phyloP scores from a whole-genome alignment of 306 rosid species.

The Hippophae gyantsensis region DNA sequence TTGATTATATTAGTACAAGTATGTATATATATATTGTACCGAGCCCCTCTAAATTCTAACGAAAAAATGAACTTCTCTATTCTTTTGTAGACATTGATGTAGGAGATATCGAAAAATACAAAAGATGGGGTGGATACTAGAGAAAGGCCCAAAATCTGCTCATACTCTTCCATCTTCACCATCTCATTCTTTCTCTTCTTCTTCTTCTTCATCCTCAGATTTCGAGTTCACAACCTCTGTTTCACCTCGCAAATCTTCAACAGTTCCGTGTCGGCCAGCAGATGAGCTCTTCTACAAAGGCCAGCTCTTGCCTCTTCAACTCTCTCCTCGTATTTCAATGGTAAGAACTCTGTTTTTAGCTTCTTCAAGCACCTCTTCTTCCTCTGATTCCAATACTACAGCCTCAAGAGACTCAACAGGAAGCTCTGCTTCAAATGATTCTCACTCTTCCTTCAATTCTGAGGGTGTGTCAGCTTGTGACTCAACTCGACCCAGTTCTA shows the following conservation, averaged over 20 bases:
- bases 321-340: conserved; percentile 71
- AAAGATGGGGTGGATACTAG: conserved; percentile 32
- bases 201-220: conserved; percentile 58
- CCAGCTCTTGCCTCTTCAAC: conserved; percentile 75
- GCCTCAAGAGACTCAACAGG: conserved; percentile 76
- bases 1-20: too few species aligned
- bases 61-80: too few species aligned
- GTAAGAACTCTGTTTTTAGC: conserved; percentile 58
- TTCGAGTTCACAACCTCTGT: conserved; percentile 79
- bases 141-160: conserved; percentile 19
- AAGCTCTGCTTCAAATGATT: conserved; percentile 32
- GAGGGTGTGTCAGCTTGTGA: conserved; percentile 38
- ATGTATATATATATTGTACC: too few species aligned
- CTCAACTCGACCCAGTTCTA: conserved; percentile 71
- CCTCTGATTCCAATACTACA: conserved; percentile 36
- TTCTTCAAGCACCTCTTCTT: conserved; percentile 38
- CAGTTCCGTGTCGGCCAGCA: conserved; percentile 51
- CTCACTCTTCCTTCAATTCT: conserved; percentile 45
- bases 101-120: conserved; percentile 19
- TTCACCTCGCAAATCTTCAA: conserved; percentile 63
- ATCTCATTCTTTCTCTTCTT: conserved; percentile 54
- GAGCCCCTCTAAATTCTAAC: too few species aligned
- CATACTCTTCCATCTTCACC: conserved; percentile 76
- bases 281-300: conserved; percentile 96
- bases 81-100: too few species aligned